These are phyloP conservation scores for Phaeosphaeriaceae sp. DNA, from an alignment of 2,329 filamentous ascomycete species.

Conservation along the genomic window DNA sequence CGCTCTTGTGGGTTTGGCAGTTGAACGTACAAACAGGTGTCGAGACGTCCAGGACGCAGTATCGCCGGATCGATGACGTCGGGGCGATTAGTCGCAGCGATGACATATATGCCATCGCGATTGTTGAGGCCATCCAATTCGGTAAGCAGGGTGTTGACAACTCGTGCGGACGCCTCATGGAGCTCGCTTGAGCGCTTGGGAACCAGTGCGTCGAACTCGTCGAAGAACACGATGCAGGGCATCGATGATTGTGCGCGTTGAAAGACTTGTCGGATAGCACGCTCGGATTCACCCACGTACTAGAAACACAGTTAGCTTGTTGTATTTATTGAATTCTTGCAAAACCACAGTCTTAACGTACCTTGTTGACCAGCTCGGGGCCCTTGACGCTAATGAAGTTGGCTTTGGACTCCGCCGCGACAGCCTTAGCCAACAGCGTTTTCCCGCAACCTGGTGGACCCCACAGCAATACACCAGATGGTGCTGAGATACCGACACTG, in stretches of 20 bases:
- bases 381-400: conserved; percentile 99
- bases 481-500: conserved; percentile 77
- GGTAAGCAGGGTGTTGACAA: conserved; percentile 93
- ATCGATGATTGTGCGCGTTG: conserved; percentile 82
- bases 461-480: conserved; percentile 91
- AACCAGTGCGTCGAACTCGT: conserved; percentile 93
- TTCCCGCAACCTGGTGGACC: conserved; percentile 97
- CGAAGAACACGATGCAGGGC: conserved; percentile 97
- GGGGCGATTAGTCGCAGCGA: conserved; percentile 92
- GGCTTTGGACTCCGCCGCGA: conserved; percentile 92
- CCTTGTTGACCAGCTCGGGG: conserved; percentile 92
- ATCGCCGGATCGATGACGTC: conserved; percentile 98
- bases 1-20: conserved; percentile 80
- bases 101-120: conserved; percentile 87
- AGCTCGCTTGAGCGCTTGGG: conserved; percentile 78
- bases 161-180: conserved; percentile 82
- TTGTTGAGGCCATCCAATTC: conserved; percentile 87
- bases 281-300: conserved; percentile 95
- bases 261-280: conserved; percentile 91
- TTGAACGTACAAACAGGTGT: conserved; percentile 88
- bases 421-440: conserved; percentile 92
- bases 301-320: conserved; percentile 15
- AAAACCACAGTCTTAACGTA: too few species aligned
- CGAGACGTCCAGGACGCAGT: conserved; percentile 87
- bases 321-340: too few species aligned